Base-by-base conservation (phyloP, 2,329 filamentous ascomycete genomes). In the Pseudogymnoascus sp. region DNA sequence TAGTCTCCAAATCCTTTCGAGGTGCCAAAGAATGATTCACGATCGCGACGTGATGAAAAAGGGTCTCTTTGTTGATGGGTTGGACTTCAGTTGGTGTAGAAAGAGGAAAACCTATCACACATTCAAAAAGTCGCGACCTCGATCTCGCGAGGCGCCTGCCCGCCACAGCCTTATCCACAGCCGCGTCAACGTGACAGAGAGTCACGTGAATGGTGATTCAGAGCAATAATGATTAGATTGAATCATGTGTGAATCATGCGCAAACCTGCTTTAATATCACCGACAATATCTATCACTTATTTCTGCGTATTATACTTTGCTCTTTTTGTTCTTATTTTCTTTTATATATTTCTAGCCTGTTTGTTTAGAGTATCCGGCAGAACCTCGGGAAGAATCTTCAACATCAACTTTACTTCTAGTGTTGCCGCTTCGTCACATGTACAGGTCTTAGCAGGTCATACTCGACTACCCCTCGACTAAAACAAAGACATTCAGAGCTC, bases 31-130 rank as follows among this genome's bases (percentile, higher is more conserved):
- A n/a, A 14, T 33, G 47, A 11, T 18, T 54, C n/a, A 16, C 28
- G n/a, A 35, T 54, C n/a, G 47, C 9, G 47, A 7, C 11, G 11
- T 60, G 62, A 67, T 67, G 58, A 41, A 61, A 28, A n/a, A 28
- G 25, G 18, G 25, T 39, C 50, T 30, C 33, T 14, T 30, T 41
- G 43, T 41, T 59, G 64, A 63, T 22, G 64, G 64, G 63, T 62
- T 60, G 61, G 57, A 62, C 47, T 54, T 33, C 16, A 54, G 47
- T 54, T 54, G 47, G 47, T 54, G 47, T 54, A 20, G 47, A 35
- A 35, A 33, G 28, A 54, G 47, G 47, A 54, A 54, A 54, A 54
- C 47, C 47, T 28, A 35, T 54, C 11, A 33, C 47, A 54, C 28
- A 20, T 54, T 33, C 47, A 54, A 54, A 54, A 54, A 54, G 47